These are phyloP conservation scores for Corylus americana DNA, from an alignment of 306 rosid species.

Conservation along the genomic window DNA sequence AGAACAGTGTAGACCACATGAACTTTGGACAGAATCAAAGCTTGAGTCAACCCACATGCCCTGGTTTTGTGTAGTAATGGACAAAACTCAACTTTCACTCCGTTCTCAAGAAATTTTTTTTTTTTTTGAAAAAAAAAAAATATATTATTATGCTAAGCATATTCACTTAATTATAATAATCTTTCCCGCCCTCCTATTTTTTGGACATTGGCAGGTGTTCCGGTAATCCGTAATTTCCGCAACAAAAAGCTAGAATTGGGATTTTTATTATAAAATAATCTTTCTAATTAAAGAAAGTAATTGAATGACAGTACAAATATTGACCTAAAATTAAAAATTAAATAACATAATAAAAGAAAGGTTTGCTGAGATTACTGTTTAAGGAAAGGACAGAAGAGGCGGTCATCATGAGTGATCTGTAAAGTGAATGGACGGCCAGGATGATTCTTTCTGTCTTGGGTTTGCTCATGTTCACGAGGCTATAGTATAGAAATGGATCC, in stretches of 20 bases:
- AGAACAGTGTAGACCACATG: not conserved
- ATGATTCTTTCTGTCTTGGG: constrained; percentile 20
- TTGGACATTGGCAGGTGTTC: constrained; percentile 3
- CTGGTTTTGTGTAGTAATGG: constrained; percentile 1
- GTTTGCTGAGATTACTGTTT: not conserved
- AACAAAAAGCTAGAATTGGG: constrained; percentile 18
- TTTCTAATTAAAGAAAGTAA: not conserved
- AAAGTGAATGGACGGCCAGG: constrained; percentile 28
- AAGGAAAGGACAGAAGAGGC: not conserved
- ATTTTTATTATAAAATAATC: constrained; percentile 10
- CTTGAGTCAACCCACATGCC: not conserved
- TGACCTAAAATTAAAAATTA: not conserved
- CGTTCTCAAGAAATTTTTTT: not conserved
- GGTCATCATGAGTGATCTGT: constrained; percentile 13
- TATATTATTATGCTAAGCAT: not conserved
- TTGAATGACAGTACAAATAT: not conserved
- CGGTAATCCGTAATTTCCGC: constrained; percentile 38
- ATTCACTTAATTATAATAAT: not conserved
- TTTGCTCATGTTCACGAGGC: constrained; percentile 16
- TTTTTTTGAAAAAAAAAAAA: not conserved
- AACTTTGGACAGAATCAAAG: not conserved
- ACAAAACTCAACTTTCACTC: constrained; percentile 34
- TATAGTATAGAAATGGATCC: not conserved
- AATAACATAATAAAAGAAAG: not conserved
- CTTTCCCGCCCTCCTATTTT: not conserved